Base-by-base conservation (phyloP, 2,329 filamentous ascomycete genomes). In the Pseudogymnoascus sp. region DNA sequence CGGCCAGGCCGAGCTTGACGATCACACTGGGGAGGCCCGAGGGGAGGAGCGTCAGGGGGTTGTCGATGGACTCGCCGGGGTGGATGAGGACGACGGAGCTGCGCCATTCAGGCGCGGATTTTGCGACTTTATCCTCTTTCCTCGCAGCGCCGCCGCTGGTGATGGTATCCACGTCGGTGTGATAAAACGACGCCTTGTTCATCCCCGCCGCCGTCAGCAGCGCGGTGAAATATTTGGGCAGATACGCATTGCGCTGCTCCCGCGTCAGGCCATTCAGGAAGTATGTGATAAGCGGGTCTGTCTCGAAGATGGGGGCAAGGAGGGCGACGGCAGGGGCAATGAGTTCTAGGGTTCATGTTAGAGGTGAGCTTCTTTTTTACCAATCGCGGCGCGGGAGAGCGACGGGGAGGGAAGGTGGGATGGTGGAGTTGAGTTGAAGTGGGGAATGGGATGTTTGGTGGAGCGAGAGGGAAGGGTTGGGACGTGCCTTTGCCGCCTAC, bases 1-100 rank as follows among this genome's bases (percentile, higher is more conserved):
- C 63, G 9, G 23, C 13, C 3, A 61, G 59, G 29, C 68, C 68
- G n/a, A 68, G 59, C 61, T 65, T 66, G 65, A 65, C 65, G 38
- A 69, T 33, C 31, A 69, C 40, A 0, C 40, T 19, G 17, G 67
- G 7, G 2, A 68, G 63, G 4, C 67, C 68, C 1, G 68, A 62
- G 7, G 59, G 65, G 1, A 67, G 10, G 23, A 66, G 11, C 1
- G 65, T 69, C 10, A 42, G 59, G 7, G 63, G 61, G 60, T 68
- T 68, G 29, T 65, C 68, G 2, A 67, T 61, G n/a, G 63, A 60
- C 13, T 33, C 26, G 1, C 64, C 61, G 0, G 67, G 68, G 1
- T 63, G 65, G 60, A 70, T 62, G 13, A 70, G 23, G 1, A 67
- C 35, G 0, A 56, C 62, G 44, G 64, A 64, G 19, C 60, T 59